Percentiles rank a stretch among this genome's conserved stretches.
Conservation (phyloP, 768 basidiomycete species). For the Arthromyces matolae region DNA sequence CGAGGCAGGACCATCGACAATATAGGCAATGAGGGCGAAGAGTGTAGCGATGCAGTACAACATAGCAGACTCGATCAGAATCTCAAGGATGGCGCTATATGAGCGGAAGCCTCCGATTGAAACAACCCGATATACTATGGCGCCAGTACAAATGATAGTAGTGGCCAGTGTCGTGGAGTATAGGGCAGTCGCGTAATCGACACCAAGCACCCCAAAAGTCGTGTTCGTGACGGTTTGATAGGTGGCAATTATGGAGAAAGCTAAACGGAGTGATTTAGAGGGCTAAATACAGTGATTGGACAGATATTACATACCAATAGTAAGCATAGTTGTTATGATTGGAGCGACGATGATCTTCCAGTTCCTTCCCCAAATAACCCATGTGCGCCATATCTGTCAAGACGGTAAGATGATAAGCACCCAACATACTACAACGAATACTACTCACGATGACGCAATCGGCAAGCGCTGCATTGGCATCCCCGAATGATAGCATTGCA, state of each 20-base stretch:
- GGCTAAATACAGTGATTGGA: neutral
- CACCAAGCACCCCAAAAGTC: slow-evolving; percentile 8
- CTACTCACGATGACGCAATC: slow-evolving; percentile 10
- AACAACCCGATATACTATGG: slow-evolving; percentile 11
- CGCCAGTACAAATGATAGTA: slow-evolving; percentile 11
- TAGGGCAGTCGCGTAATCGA: slow-evolving; percentile 13
- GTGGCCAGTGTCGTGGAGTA: slow-evolving; percentile 12
- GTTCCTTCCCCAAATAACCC: slow-evolving; percentile 14
- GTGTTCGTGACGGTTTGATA: slow-evolving; percentile 6
- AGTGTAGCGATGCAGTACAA: slow-evolving; percentile 12
- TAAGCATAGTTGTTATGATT: slow-evolving; percentile 8
- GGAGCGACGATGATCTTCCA: slow-evolving; percentile 10
- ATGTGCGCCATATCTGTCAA: slow-evolving; percentile 16
- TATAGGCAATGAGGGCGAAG: slow-evolving; percentile 12
- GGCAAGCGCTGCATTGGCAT: slow-evolving; percentile 12
- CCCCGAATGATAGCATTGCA: slow-evolving; percentile 1
- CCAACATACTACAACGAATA: neutral
- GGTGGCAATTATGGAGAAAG: slow-evolving; percentile 12
- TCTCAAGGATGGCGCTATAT: slow-evolving; percentile 10
- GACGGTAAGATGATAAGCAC: too few species aligned
- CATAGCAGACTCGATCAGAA: slow-evolving; percentile 10
- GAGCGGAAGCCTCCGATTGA: slow-evolving; percentile 3
- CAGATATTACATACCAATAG: neutral
- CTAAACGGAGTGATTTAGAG: neutral
- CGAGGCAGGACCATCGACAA: slow-evolving; percentile 4